A percentile compares a stretch with the other conserved stretches of the same genome.
These are phyloP conservation scores for Plantago elongata DNA, from an alignment of 257 asterid genomes.

Conservation along the genomic window DNA sequence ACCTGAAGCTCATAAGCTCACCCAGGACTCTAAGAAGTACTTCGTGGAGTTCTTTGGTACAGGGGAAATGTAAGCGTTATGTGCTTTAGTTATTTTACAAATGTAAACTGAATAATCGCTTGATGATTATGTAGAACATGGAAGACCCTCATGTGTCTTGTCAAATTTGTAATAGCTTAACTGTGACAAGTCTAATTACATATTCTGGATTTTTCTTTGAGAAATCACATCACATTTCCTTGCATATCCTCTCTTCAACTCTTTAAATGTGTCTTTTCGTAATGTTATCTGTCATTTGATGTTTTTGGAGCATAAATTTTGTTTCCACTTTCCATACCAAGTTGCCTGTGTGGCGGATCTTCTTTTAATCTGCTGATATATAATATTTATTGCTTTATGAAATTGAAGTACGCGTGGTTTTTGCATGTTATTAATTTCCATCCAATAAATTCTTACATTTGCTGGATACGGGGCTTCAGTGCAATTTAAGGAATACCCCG, in stretches of 20 bases:
- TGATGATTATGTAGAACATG: background rate
- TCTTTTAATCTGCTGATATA: conserved; percentile 15
- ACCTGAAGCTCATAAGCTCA: conserved; percentile 67
- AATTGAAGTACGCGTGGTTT: conserved; percentile 3
- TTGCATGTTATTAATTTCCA: conserved; percentile 4
- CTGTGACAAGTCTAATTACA: background rate
- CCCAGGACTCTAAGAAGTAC: conserved; percentile 67
- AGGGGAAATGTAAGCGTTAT: conserved; percentile 59
- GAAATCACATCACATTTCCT: background rate
- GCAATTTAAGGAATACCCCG: conserved; percentile 9
- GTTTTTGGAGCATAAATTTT: background rate
- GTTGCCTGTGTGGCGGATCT: background rate
- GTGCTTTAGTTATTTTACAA: background rate
- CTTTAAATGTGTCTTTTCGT: background rate
- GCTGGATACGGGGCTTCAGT: conserved; percentile 11
- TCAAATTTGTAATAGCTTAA: background rate
- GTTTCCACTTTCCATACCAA: background rate
- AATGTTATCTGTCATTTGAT: background rate
- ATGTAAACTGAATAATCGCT: conserved; percentile 1
- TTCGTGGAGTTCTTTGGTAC: conserved; percentile 89
- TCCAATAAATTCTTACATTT: conserved; percentile 8
- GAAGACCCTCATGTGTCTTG: too few relatives aligned
- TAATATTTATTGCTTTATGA: background rate
- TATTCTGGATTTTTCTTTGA: background rate
- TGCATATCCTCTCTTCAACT: background rate